Evolutionary conservation across 208 protist species (phyloP).

Genomic region (Lotmaria passim): DNA sequence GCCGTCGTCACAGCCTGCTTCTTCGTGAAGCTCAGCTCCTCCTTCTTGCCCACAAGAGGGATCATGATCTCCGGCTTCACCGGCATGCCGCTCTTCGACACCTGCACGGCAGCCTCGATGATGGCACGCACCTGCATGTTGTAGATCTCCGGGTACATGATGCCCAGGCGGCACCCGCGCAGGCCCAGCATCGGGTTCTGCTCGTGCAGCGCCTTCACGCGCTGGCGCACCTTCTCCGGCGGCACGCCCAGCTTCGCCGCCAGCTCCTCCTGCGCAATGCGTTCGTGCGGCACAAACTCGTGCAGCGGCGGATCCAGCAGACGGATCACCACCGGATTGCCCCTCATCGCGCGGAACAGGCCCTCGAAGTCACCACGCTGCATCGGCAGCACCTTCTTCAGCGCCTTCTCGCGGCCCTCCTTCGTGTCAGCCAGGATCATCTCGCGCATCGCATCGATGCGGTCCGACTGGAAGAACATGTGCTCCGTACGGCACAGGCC

Average conservation of each 20-base stretch:
- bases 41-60: slow-evolving; percentile 85
- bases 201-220: slow-evolving; percentile 89
- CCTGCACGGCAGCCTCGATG: slow-evolving; percentile 88
- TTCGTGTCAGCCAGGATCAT: slow-evolving; percentile 93
- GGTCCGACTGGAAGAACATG: slow-evolving; percentile 94
- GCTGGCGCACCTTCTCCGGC: slow-evolving; percentile 64
- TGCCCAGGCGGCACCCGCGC: slow-evolving; percentile 93
- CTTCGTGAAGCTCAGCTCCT: slow-evolving; percentile 86
- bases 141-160: slow-evolving; percentile 95
- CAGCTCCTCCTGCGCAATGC: slow-evolving; percentile 64
- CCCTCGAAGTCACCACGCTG: slow-evolving; percentile 92
- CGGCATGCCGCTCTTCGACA: slow-evolving; percentile 57
- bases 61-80: slow-evolving; percentile 94
- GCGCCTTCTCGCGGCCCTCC: slow-evolving; percentile 73
- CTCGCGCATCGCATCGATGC: slow-evolving; percentile 89
- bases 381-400: slow-evolving; percentile 89
- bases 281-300: slow-evolving; percentile 95
- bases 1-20: slow-evolving; percentile 71
- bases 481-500: slow-evolving; percentile 96
- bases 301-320: slow-evolving; percentile 96
- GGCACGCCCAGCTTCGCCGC: slow-evolving; percentile 71
- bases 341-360: slow-evolving; percentile 93
- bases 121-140: slow-evolving; percentile 95
- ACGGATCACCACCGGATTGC: slow-evolving; percentile 90
- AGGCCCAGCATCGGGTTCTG: slow-evolving; percentile 96